Evolutionary conservation across 2,329 filamentous ascomycete genomes (phyloP), one percentile per base, ranked within the genome.

Genomic region (Colletotrichum euphorbiae): DNA sequence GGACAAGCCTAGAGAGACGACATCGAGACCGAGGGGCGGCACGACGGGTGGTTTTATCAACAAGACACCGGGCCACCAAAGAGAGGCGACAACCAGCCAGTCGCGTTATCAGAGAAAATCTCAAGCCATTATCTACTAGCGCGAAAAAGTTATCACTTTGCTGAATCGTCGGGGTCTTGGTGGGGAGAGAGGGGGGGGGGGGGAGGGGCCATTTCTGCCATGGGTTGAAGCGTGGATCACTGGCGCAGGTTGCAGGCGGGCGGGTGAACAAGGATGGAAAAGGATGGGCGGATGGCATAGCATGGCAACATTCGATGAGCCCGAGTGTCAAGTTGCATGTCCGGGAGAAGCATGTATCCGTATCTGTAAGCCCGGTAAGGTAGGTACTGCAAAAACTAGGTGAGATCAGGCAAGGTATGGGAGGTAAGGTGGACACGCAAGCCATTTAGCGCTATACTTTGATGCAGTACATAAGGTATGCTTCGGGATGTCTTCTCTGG

Each of bases 41-140:
- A 55, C 40, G 38, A 13, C 43, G 40, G 21, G 40, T 59, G 65
- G 65, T 68, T 67, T 68, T 68, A 68, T 68, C 54, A 54, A 38
- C 33, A 24, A 33, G 48, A 17, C 21, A 19, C 36, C 33, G n/a
- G 45, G 15, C 13, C 42, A 28, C 46, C 60, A 11, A 51, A 50
- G 28, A 24, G 48, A 38, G 65, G 40, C 45, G 36, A 45, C 58
- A 61, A 46, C n/a, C 48, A 54, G 63, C 36, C 57, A 56, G 33
- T 52, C 51, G 50, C 61, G 42, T 69, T 69, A 69, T 67, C 67
- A 57, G 57, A 61, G 36, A 58, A 69, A 62, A 66, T 38, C 17
- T 71, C 67, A 42, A 64, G 58, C 67, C 62, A 68, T 63, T 68
- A 63, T 59, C 45, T 62, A 70, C 59, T 68, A 59, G 69, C 61